Base-by-base conservation (phyloP, 2,329 filamentous ascomycete genomes). In the Aspergillus costaricaensis region DNA sequence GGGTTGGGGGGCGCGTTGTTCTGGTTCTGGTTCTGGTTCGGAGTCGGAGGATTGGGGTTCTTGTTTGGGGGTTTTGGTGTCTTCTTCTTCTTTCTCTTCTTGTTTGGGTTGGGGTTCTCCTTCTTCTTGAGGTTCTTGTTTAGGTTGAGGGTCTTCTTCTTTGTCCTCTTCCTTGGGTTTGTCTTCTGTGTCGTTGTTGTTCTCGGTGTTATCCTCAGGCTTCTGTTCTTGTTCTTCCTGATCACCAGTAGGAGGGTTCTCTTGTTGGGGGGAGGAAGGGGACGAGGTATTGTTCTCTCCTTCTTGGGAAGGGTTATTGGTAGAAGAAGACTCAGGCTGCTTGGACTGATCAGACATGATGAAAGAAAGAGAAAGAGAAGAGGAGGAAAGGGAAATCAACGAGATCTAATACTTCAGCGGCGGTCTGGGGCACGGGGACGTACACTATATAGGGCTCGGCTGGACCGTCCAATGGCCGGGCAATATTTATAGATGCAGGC, bases 1-100 rank as follows among this genome's bases (percentile, higher is more conserved):
- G 49, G 79, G 79, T 66, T 82, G 76, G 49, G 74, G 74, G 62
- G 82, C 75, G 44, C 77, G 79, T 58, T 79, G 64, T 57, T 74
- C 58, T 15, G 68, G 54, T 57, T 74, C 58, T 9, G 53, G 77
- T 70, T 79, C 78, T 67, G 73, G 76, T 68, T 77, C 77, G 59
- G 73, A 79, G 64, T 81, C 76, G 67, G 79, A 78, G 62, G 77
- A 59, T 21, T 67, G 62, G 60, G 63, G 53, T 27, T 70, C 62
- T 38, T 68, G 57, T 48, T 64, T 52, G 32, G 53, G 44, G 38
- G 12, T 4, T 57, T 30, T 25, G 70, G 72, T 61, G 27, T 36
- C 12, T 36, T 36, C 10, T 25, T 44, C 27, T 25, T 44, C 27
- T 39, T 32, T 21, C 59, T 64, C 67, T 70, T 73, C 63, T 70